Base-by-base conservation (phyloP, 345 rosid genomes). In the Melaleuca quinquenervia region DNA sequence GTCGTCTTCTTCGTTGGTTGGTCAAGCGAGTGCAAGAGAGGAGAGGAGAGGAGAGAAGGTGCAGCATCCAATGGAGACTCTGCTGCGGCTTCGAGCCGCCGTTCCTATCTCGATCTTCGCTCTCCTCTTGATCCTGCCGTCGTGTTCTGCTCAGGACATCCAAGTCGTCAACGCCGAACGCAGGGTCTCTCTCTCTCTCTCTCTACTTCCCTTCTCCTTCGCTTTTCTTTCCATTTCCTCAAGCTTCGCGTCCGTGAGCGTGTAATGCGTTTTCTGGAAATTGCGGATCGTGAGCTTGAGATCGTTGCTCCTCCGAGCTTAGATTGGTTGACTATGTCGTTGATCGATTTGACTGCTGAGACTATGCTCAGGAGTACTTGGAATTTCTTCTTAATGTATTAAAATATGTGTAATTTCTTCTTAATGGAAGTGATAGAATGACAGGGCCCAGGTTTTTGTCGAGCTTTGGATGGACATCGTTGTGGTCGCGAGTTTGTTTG, bases 151-250 rank as follows among this genome's bases (percentile, higher is more conserved):
- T 86, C 92, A 91, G 55, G 90, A 91, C 86, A 93, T 96, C 89
- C 92, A 90, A 82, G 93, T 96, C 94, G 90, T 92, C 85, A 92
- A 91, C 90, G 99, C 98, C 74, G 99, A 96, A 89, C 98, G 98
- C 80, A 91, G 98, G 91, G 99, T 95, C 92, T 82, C 91, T 24
- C 85, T 51, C 83, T 44, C 62, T 62, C 48, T 50, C 84, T 82
- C 82, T 54, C n/a, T 24, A 50, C 18, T 48, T 10, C 44, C 85
- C 88, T 41, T 86, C 87, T 85, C 48, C 49, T 85, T 89, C 60
- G 26, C 70, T 20, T 36, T 0, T 48, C 32, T 76, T 48, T 84
- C 85, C 54, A 27, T 83, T 76, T 52, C 84, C 82, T 13, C 64
- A 50, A 49, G 22, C 52, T 45, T 60, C 16, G 48, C 48, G 24